Evolutionary conservation across 495 filamentous ascomycete species (phyloP), one percentile per base, ranked within the genome.

Genomic region (Staphylotrichum longicolle): DNA sequence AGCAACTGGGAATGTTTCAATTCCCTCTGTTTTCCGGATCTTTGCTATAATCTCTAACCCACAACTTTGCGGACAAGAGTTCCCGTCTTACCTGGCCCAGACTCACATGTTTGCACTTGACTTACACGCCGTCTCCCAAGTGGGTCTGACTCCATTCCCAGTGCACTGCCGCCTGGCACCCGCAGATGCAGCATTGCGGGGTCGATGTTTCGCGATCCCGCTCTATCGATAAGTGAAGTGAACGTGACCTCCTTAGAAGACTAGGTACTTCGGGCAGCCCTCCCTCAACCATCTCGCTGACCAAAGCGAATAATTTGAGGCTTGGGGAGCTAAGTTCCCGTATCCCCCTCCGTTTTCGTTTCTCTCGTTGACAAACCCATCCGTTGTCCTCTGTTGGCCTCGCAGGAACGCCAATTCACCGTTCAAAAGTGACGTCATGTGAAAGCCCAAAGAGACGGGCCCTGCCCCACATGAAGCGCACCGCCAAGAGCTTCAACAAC

Each of bases 71-170:
- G 20, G 20, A 27, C 20, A 27, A 27, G 20, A 27, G 47, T 12
- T 12, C 14, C 47, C 27, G 30, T 5, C 47, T 39, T 6, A 6
- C 37, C 37, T 39, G 6, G 37, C 5, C 37, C 37, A 7, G 37
- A 39, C 37, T 39, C 37, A 10, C 10, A 6, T 39, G 37, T 10
- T 27, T 10, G 37, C 27, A 4, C 10, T 50, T 15, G 55, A 58
- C 55, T 58, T 58, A 58, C 55, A 58, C 15, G 45, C 33, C 44
- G 32, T 39, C 37, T 39, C 32, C 20, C 34, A 44, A 41, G 56
- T 58, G 56, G 56, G 56, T 58, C 56, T 41, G 46, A 50, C 20
- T 40, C 56, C 45, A 50, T 58, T 58, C 56, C 56, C 45, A 46
- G 12, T 33, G 30, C 12, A 9, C 2, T 14, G 7, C 41, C 20